These are phyloP conservation scores for Penicillium antarcticum DNA, from an alignment of 495 filamentous ascomycete genomes.

Conservation along the genomic window DNA sequence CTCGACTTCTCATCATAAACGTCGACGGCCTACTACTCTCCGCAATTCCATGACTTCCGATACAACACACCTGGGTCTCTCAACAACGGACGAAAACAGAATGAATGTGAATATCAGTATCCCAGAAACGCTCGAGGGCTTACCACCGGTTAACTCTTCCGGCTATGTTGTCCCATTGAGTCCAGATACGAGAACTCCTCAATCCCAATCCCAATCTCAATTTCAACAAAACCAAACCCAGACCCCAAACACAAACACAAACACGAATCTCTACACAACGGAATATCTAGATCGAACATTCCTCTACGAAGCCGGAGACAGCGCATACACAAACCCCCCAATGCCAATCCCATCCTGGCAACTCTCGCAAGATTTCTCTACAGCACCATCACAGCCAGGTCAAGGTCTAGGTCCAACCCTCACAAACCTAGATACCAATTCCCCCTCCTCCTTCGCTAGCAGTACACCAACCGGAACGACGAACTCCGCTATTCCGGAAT, in stretches of 20 bases:
- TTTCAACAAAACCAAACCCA: neutral
- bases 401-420: neutral
- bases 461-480: slow-evolving; percentile 8
- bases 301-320: neutral
- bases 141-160: slow-evolving; percentile 36
- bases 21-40: slow-evolving; percentile 8
- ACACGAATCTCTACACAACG: slow-evolving; percentile 7
- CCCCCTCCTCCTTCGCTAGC: slow-evolving; percentile 22
- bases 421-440: slow-evolving; percentile 4
- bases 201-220: neutral
- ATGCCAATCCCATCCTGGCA: slow-evolving; percentile 7
- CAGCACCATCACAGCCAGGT: slow-evolving; percentile 7
- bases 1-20: neutral
- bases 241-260: no score
- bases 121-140: slow-evolving; percentile 32
- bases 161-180: slow-evolving; percentile 41
- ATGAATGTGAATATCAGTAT: slow-evolving; percentile 19
- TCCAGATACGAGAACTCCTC: slow-evolving; percentile 4
- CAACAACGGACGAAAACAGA: slow-evolving; percentile 3
- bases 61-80: neutral
- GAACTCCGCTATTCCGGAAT: slow-evolving; percentile 24
- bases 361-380: slow-evolving; percentile 8
- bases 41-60: slow-evolving; percentile 8
- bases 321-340: neutral
- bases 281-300: slow-evolving; percentile 3